Conservation (phyloP, 192 early-diverging fungal species). For the Mortierella alpina region DNA sequence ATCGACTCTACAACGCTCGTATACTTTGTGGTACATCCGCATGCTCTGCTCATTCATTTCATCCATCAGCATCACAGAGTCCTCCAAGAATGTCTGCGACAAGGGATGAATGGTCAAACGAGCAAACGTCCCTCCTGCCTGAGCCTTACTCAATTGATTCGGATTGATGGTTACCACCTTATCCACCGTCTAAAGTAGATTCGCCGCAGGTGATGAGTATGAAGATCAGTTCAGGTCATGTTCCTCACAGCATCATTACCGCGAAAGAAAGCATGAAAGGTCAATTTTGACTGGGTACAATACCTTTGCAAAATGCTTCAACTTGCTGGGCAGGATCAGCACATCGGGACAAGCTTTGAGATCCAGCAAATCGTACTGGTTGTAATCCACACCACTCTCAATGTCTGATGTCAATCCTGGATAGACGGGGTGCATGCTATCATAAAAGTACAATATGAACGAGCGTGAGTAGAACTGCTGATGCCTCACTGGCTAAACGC, state of each 20-base stretch:
- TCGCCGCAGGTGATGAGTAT: no score
- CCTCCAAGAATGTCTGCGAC: constrained; percentile 2
- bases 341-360: constrained; percentile 81
- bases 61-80: constrained; percentile 41
- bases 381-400: constrained; percentile 47
- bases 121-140: constrained; percentile 86
- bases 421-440: constrained; percentile 87
- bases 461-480: background rate
- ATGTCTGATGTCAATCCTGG: constrained; percentile 62
- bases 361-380: constrained; percentile 56
- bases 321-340: constrained; percentile 78
- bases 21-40: constrained; percentile 30
- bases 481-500: no score
- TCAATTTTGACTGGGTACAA: background rate
- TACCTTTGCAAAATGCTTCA: constrained; percentile 79
- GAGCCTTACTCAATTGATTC: constrained; percentile 75
- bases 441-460: background rate
- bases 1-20: constrained; percentile 56
- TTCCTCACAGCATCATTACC: background rate
- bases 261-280: background rate
- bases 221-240: background rate
- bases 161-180: constrained; percentile 89
- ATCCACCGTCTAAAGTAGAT: constrained; percentile 63
- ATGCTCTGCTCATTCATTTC: constrained; percentile 42
- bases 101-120: constrained; percentile 77